Conservation (phyloP, 306 rosid genomes). For the Quillaja saponaria region DNA sequence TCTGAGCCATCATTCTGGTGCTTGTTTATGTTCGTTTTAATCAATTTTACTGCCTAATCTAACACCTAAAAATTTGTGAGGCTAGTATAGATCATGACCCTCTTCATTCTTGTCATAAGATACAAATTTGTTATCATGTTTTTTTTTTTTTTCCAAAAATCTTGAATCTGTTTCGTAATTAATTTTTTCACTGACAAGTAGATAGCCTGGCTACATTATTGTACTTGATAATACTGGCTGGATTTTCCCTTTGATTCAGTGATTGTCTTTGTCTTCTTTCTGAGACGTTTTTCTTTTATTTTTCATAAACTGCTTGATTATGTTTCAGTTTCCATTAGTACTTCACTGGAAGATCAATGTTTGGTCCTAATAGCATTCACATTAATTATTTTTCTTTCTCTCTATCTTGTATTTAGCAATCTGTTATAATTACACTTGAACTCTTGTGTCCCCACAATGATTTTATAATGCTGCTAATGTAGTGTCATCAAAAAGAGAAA, state of each 20-base stretch:
- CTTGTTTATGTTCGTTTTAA: too few relatives aligned
- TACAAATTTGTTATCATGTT: too few relatives aligned
- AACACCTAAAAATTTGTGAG: too few relatives aligned
- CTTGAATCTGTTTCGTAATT: neutral
- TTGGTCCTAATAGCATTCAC: neutral
- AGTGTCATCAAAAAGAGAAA: too few relatives aligned
- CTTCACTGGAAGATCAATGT: neutral
- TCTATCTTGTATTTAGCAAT: neutral
- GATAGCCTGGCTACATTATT: neutral
- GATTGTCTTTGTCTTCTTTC: neutral
- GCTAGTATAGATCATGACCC: too few relatives aligned
- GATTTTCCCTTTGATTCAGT: constrained; percentile 21
- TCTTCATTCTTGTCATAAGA: too few relatives aligned
- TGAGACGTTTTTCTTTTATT: neutral
- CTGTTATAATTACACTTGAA: too few relatives aligned
- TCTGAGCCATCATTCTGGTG: neutral
- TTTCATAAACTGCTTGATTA: constrained; percentile 14
- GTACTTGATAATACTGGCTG: constrained; percentile 5
- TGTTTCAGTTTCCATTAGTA: constrained; percentile 2
- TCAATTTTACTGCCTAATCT: too few relatives aligned
- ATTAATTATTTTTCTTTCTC: neutral
- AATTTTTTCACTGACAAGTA: neutral
- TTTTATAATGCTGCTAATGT: too few relatives aligned
- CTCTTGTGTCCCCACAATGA: too few relatives aligned
- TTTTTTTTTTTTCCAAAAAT: too few relatives aligned